A percentile compares a stretch with the other conserved stretches of the same genome.
phyloP scores from a whole-genome alignment of 306 rosid species.

The Abrus pulchellus region DNA sequence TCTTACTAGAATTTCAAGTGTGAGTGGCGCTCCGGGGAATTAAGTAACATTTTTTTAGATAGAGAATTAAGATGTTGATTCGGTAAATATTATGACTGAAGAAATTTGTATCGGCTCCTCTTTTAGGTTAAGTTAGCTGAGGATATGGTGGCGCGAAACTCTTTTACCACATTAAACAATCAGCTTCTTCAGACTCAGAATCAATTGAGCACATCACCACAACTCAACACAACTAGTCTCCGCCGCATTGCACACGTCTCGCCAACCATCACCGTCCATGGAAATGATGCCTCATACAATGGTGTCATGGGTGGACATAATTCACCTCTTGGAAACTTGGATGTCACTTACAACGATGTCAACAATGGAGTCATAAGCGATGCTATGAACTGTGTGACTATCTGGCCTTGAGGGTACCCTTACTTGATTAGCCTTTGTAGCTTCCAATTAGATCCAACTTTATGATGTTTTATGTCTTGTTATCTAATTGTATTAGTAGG shows the following conservation, averaged over 20 bases:
- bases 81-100: not conserved
- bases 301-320: conserved; percentile 63
- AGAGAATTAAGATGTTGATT: not conserved
- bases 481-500: conserved; percentile 11
- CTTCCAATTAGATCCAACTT: conserved; percentile 16
- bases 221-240: conserved; percentile 45
- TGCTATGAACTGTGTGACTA: conserved; percentile 58
- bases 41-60: not conserved
- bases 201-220: conserved; percentile 63
- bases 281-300: conserved; percentile 59
- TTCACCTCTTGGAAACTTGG: conserved; percentile 53
- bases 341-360: conserved; percentile 45
- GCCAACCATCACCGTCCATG: conserved; percentile 66
- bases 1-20: not conserved
- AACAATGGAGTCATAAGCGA: conserved; percentile 60
- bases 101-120: not conserved
- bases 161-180: conserved; percentile 65
- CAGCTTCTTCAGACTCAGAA: conserved; percentile 67
- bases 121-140: conserved; percentile 94
- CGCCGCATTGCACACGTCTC: conserved; percentile 63
- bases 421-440: conserved; percentile 15
- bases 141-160: conserved; percentile 84
- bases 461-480: conserved; percentile 28
- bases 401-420: conserved; percentile 51
- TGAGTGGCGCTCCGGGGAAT: not conserved